phyloP scores from a whole-genome alignment of 331 rosid genomes.

The Telfairia occidentalis region DNA sequence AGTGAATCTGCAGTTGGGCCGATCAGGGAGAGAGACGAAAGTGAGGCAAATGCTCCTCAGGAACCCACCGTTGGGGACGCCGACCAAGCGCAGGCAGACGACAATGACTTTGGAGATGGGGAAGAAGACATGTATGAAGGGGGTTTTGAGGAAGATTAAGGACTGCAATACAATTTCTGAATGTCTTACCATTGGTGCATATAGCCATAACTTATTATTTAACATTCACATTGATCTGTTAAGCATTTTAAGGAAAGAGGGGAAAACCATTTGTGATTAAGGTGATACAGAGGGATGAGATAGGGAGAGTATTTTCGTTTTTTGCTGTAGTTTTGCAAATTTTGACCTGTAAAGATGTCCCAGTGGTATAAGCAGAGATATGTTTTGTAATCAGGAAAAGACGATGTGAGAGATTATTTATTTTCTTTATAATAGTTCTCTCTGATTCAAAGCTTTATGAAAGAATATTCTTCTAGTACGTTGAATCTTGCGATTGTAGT shows the following conservation, averaged over 20 bases:
- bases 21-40: constrained; percentile 1
- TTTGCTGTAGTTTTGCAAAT: not conserved
- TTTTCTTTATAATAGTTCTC: not conserved
- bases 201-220: not conserved
- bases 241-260: not conserved
- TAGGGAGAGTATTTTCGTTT: not conserved
- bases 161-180: not conserved
- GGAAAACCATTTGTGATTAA: not conserved
- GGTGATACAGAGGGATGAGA: not conserved
- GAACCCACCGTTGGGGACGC: constrained; percentile 21
- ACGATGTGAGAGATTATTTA: not conserved
- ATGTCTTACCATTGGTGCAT: not conserved
- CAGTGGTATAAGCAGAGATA: not conserved
- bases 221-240: not conserved
- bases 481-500: too few species aligned
- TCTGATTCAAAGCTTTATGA: not conserved
- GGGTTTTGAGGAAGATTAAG: constrained; percentile 39
- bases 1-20: constrained; percentile 19
- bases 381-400: not conserved
- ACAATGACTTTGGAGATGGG: constrained; percentile 35
- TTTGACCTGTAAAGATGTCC: not conserved
- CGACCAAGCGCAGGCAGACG: constrained; percentile 39
- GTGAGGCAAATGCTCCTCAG: constrained; percentile 10
- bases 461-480: too few species aligned
- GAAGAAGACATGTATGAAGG: constrained; percentile 36